Evolutionary conservation across 768 basidiomycete genomes (phyloP).

Genomic region (Russula foetens): DNA sequence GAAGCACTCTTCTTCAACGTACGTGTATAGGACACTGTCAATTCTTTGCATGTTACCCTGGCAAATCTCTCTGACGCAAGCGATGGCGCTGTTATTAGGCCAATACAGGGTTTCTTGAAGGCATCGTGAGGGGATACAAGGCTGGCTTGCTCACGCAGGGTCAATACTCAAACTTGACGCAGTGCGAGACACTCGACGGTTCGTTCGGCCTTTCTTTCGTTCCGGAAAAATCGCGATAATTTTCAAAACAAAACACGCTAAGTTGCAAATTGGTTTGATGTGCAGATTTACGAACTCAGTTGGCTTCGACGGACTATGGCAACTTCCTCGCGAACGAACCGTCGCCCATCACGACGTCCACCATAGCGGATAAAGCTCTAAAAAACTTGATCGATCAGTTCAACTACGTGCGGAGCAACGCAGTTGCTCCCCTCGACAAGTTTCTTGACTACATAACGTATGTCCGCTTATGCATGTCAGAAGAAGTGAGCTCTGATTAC

Average conservation of each 20-base stretch:
- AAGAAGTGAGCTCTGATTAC: background rate
- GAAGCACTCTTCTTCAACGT: constrained; percentile 90
- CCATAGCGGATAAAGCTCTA: constrained; percentile 95
- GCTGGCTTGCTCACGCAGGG: constrained; percentile 81
- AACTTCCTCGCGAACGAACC: constrained; percentile 98
- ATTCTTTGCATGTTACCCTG: background rate
- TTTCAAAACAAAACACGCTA: background rate
- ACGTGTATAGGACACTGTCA: constrained; percentile 20
- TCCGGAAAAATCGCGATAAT: background rate
- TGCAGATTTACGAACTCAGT: constrained; percentile 91
- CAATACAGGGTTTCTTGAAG: constrained; percentile 69
- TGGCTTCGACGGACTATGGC: constrained; percentile 95
- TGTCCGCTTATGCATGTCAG: constrained; percentile 27
- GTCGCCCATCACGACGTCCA: constrained; percentile 85
- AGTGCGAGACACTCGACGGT: constrained; percentile 98
- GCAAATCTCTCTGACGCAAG: constrained; percentile 25
- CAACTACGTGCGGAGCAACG: constrained; percentile 86
- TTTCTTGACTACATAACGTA: constrained; percentile 99
- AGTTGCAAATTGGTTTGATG: background rate
- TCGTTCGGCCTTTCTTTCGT: constrained; percentile 16
- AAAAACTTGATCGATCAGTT: constrained; percentile 95
- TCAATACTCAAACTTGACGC: constrained; percentile 89
- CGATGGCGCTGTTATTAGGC: constrained; percentile 36
- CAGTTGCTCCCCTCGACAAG: constrained; percentile 82
- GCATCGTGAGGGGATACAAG: constrained; percentile 87